Evolutionary conservation across 257 asterid genomes (phyloP).

Genomic region (Solanum chaucha): DNA sequence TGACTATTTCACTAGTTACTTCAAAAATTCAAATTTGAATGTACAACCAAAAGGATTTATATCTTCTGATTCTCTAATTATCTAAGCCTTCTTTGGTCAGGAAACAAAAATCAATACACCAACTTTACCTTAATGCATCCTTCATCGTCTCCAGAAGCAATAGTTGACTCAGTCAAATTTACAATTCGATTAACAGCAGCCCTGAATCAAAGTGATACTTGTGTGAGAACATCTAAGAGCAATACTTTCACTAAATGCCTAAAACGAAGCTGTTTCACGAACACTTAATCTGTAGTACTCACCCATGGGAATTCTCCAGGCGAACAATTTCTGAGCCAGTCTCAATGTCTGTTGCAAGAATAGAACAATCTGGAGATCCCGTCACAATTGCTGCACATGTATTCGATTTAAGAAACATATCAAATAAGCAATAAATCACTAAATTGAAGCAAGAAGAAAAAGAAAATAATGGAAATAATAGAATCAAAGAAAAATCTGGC

Average conservation of each 20-base stretch:
- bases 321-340: conserved; percentile 66
- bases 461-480: neutral
- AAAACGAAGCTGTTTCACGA: neutral
- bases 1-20: neutral
- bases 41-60: neutral
- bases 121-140: conserved; percentile 76
- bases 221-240: neutral
- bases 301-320: conserved; percentile 75
- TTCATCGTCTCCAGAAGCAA: conserved; percentile 91
- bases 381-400: conserved; percentile 52
- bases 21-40: neutral
- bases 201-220: conserved; percentile 26
- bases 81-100: neutral
- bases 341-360: conserved; percentile 85
- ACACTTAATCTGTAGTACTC: conserved; percentile 12
- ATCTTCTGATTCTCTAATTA: neutral
- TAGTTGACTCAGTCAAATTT: conserved; percentile 64
- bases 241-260: neutral
- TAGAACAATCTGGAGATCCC: conserved; percentile 90
- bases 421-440: neutral
- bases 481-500: neutral
- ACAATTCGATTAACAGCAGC: conserved; percentile 77
- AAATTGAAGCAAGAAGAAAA: neutral
- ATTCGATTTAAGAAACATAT: neutral
- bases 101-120: neutral